Conservation (phyloP, 2,329 filamentous ascomycete species). For the Microsporum ferrugineum region DNA sequence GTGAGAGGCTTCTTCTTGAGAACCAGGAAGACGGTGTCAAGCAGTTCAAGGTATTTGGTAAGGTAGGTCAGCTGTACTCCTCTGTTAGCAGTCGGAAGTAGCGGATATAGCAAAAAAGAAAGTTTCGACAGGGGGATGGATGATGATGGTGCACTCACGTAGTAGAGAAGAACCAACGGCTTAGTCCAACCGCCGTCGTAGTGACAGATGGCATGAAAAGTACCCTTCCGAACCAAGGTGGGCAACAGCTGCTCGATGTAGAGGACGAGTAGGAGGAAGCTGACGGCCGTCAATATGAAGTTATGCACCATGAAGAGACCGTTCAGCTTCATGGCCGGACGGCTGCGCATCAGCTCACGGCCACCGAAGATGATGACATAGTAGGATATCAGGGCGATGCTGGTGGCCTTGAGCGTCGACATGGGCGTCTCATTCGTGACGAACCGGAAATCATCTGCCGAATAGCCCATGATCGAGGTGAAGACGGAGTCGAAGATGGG, state of each 20-base stretch:
- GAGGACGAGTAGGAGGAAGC: slow-evolving; percentile 59
- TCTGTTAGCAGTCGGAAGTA: slow-evolving; percentile 28
- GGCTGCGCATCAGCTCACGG: slow-evolving; percentile 72
- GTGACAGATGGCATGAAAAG: slow-evolving; percentile 71
- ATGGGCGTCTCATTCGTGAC: slow-evolving; percentile 65
- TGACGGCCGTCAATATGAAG: slow-evolving; percentile 74
- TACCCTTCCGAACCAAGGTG: slow-evolving; percentile 61
- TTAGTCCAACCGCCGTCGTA: slow-evolving; percentile 72
- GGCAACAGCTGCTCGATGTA: slow-evolving; percentile 79
- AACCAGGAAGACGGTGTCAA: slow-evolving; percentile 87
- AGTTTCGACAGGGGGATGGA: not conserved
- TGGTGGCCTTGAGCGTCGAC: slow-evolving; percentile 70
- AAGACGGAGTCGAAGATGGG: slow-evolving; percentile 77
- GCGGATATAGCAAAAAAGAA: not conserved
- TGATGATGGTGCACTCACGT: slow-evolving; percentile 47
- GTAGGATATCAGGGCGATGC: slow-evolving; percentile 67
- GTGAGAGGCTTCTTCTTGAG: slow-evolving; percentile 96
- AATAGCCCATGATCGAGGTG: slow-evolving; percentile 59
- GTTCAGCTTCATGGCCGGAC: slow-evolving; percentile 70
- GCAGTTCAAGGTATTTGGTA: slow-evolving; percentile 83
- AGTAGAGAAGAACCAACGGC: slow-evolving; percentile 78
- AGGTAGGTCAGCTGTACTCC: slow-evolving; percentile 71
- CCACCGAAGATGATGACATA: slow-evolving; percentile 83
- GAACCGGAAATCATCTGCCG: slow-evolving; percentile 70
- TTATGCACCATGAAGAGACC: slow-evolving; percentile 82